These are phyloP conservation scores for Solanum paucissectum DNA, from an alignment of 257 asterid genomes.

Conservation along the genomic window DNA sequence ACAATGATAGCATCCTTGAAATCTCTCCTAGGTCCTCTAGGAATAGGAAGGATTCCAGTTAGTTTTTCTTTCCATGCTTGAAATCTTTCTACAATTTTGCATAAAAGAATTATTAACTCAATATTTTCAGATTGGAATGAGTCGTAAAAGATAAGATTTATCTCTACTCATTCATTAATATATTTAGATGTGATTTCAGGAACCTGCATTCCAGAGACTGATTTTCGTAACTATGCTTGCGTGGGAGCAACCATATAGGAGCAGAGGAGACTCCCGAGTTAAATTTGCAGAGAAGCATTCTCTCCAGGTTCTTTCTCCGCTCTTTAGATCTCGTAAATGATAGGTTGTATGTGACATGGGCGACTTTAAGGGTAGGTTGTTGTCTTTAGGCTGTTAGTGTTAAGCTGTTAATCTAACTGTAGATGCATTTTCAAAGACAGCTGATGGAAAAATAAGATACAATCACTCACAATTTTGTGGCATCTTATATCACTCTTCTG, in stretches of 20 bases:
- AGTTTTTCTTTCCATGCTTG: neutral
- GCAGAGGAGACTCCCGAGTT: slow-evolving; percentile 21
- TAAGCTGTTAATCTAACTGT: neutral
- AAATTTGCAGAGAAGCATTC: slow-evolving; percentile 30
- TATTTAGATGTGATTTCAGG: slow-evolving; percentile 39
- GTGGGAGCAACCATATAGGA: slow-evolving; percentile 80
- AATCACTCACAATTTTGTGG: neutral
- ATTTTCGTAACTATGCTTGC: slow-evolving; percentile 87
- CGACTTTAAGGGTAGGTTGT: neutral
- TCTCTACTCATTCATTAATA: neutral
- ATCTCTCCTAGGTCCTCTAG: neutral
- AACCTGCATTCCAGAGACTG: slow-evolving; percentile 79
- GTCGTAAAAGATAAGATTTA: slow-evolving; percentile 1
- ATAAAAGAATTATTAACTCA: neutral
- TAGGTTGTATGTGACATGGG: neutral
- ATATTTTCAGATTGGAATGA: neutral
- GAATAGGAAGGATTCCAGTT: neutral
- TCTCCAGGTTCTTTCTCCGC: slow-evolving; percentile 44
- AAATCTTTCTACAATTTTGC: neutral
- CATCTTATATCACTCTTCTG: neutral
- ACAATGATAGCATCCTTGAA: neutral
- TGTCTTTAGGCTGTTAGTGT: neutral
- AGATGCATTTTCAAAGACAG: neutral
- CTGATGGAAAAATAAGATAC: neutral
- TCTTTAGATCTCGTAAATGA: neutral